Base-by-base conservation (phyloP, 2,329 filamentous ascomycete genomes). In the Pseudocercospora cruenta region DNA sequence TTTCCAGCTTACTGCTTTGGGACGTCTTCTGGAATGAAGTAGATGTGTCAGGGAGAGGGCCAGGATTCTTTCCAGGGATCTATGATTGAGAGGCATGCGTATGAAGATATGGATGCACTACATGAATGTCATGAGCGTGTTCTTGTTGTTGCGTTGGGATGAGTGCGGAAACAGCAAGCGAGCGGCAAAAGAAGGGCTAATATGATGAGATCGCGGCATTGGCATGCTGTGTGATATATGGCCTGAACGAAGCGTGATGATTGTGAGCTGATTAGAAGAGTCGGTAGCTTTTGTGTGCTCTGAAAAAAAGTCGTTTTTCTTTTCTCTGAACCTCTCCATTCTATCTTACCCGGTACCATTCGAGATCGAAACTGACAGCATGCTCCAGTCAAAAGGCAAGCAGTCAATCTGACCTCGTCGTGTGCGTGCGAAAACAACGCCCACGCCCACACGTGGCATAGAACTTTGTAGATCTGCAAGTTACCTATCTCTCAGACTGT, bases 241-340 rank as follows among this genome's bases (percentile, higher is more conserved):
- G 21, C 55, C 22, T 58, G 55, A 36, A 39, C 31, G 31, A 58
- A 36, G 55, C 55, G 55, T 39, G 55, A 58, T 43, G 55, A 58
- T 39, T 39, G 39, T 43, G 55, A 58, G 55, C 55, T 58, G 55
- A 58, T 58, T 43, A 43, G 31, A 39, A 58, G 55, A 43, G 55
- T 58, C 31, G 55, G 31, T 58, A 22, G 55, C 55, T 58, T 58
- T 31, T 58, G 55, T n/a, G 39, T 19, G 16, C 39, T 43, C 31
- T 43, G 31, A 26, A 58, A 58, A 58, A 58, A 58, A 58, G 33
- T 58, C 55, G n/a, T 43, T 43, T 33, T 43, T 43, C 55, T 10
- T 33, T 26, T 16, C 9, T 9, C 12, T 9, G 16, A 28, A 16
- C 2, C 16, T 22, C 54, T 43, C 31, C 12, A 1, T 19, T 51